These are phyloP conservation scores for Sarocladium kiliense DNA, from an alignment of 2,329 filamentous ascomycete species.

Conservation along the genomic window DNA sequence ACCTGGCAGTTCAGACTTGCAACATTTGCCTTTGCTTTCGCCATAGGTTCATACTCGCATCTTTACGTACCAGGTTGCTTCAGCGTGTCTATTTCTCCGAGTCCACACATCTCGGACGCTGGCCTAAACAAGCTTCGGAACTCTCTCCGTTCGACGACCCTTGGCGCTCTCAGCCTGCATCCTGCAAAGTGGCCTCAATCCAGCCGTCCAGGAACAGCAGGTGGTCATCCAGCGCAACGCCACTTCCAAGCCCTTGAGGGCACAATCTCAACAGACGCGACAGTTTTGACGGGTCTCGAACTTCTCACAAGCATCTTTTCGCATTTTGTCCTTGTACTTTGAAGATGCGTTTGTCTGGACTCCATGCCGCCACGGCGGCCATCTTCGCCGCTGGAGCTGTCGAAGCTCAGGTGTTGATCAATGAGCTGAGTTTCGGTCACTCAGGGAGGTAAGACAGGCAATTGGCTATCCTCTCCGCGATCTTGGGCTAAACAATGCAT, in stretches of 20 bases:
- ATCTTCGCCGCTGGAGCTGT: conserved; percentile 43
- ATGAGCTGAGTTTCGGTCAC: conserved; percentile 74
- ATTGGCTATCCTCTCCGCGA: not conserved
- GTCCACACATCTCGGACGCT: not conserved
- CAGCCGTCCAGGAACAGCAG: not conserved
- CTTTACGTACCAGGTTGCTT: not conserved
- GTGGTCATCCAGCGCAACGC: not conserved
- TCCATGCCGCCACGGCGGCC: conserved; percentile 30
- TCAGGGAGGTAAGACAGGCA: conserved; percentile 47
- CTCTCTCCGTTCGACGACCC: not conserved
- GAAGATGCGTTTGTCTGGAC: conserved; percentile 36
- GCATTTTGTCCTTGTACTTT: not conserved
- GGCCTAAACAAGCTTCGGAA: not conserved
- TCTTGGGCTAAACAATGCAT: not conserved
- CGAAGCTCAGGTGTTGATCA: conserved; percentile 57
- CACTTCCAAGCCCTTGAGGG: not conserved
- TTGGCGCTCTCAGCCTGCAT: conserved; percentile 7
- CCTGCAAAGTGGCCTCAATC: conserved; percentile 10
- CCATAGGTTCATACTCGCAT: not conserved
- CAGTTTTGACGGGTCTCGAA: not conserved
- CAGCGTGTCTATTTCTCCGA: not conserved
- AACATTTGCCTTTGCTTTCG: not conserved
- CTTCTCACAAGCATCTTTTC: not conserved
- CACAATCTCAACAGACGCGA: not conserved
- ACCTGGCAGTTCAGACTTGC: not conserved